These are phyloP conservation scores for Beta corolliflora DNA, from an alignment of 179 eudicot species.

Conservation along the genomic window DNA sequence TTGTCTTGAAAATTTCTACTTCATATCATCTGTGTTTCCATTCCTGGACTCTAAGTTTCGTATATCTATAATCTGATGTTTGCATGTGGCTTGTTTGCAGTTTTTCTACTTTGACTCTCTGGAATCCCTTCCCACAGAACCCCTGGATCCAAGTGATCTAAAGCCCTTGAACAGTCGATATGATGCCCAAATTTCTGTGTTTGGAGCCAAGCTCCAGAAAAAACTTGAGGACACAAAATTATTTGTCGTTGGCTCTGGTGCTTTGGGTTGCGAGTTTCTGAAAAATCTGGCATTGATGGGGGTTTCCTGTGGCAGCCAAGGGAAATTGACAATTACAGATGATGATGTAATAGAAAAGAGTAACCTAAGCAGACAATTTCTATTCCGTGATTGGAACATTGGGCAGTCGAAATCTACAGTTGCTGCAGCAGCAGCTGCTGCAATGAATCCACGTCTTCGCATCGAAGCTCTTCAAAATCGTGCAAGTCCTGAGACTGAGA, in stretches of 20 bases:
- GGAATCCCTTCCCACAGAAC: conserved; percentile 88
- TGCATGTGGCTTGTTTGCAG: conserved; percentile 39
- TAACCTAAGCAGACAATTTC: conserved; percentile 90
- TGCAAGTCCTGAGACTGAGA: conserved; percentile 85
- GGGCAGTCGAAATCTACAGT: conserved; percentile 97
- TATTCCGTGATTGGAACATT: conserved; percentile 96
- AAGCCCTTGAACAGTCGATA: conserved; percentile 78
- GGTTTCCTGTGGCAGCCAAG: conserved; percentile 64
- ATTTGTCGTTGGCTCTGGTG: conserved; percentile 95
- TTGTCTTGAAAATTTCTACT: not conserved
- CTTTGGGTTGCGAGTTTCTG: conserved; percentile 90
- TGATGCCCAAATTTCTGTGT: conserved; percentile 96
- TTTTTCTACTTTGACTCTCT: conserved; percentile 92
- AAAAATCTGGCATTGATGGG: conserved; percentile 96
- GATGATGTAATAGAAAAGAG: conserved; percentile 98
- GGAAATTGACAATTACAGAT: conserved; percentile 85
- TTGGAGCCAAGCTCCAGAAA: conserved; percentile 81
- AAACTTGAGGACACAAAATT: conserved; percentile 74
- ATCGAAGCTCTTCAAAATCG: conserved; percentile 92
- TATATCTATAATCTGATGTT: not conserved
- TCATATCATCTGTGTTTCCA: not conserved
- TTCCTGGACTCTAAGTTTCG: not conserved
- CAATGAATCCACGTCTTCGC: conserved; percentile 58
- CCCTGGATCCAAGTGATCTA: conserved; percentile 61
- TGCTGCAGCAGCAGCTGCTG: conserved; percentile 82